phyloP scores from a whole-genome alignment of 306 rosid species.

The Cucurbita maxima region DNA sequence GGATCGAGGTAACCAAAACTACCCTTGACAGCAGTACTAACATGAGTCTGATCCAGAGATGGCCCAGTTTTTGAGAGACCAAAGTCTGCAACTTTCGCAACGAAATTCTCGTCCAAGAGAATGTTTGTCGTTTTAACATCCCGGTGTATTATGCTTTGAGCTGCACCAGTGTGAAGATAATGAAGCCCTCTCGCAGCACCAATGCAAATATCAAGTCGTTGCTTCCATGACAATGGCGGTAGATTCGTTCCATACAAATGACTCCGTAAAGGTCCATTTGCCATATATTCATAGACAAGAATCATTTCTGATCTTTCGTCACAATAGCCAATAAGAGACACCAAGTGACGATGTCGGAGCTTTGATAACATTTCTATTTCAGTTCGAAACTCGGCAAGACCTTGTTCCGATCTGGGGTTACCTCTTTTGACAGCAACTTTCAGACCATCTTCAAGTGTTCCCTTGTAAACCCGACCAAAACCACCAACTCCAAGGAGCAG shows the following conservation, averaged over 20 bases:
- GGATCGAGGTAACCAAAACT: constrained; percentile 98
- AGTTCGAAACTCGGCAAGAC: constrained; percentile 83
- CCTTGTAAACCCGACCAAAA: constrained; percentile 81
- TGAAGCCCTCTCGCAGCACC: constrained; percentile 97
- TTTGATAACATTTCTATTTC: constrained; percentile 94
- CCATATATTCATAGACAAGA: constrained; percentile 93
- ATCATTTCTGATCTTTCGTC: constrained; percentile 94
- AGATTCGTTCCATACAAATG: constrained; percentile 86
- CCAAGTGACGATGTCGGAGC: constrained; percentile 95
- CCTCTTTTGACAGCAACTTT: constrained; percentile 88
- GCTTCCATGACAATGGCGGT: constrained; percentile 78
- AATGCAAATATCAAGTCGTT: constrained; percentile 82
- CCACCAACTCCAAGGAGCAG: constrained; percentile 90
- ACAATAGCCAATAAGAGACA: constrained; percentile 90
- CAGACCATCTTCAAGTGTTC: constrained; percentile 79
- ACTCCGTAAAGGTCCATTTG: constrained; percentile 91
- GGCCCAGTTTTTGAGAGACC: constrained; percentile 97
- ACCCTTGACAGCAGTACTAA: constrained; percentile 95
- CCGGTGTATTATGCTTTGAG: constrained; percentile 88
- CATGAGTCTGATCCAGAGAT: constrained; percentile 90
- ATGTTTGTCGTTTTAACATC: constrained; percentile 97
- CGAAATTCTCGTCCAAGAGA: constrained; percentile 80
- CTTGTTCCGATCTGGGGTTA: constrained; percentile 88
- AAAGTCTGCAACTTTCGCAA: constrained; percentile 94
- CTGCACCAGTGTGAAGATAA: constrained; percentile 89